Percentiles rank a stretch among this genome's conserved stretches.
Evolutionary conservation across 768 basidiomycete genomes (phyloP).

Genomic region (Boletales sp.): DNA sequence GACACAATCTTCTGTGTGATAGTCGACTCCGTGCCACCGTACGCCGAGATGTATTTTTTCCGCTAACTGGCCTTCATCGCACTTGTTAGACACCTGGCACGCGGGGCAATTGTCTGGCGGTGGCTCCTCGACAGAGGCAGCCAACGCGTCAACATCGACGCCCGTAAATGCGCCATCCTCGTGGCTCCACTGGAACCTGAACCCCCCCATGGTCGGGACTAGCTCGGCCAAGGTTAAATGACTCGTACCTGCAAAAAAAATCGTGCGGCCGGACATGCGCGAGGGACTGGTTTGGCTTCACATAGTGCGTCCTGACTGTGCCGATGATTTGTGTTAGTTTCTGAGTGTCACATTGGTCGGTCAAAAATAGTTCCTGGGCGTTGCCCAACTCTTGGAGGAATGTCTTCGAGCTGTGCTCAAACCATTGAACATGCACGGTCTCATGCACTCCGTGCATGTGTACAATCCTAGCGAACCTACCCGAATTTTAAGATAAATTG

Average conservation of each 20-base stretch:
- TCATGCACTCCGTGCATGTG: slow-evolving; percentile 43
- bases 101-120: slow-evolving; percentile 53
- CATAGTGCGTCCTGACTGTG: slow-evolving; percentile 45
- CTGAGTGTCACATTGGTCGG: slow-evolving; percentile 48
- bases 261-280: slow-evolving; percentile 32
- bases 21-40: slow-evolving; percentile 42
- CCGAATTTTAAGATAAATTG: not conserved
- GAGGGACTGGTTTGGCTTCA: slow-evolving; percentile 19
- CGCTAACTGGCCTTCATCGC: slow-evolving; percentile 29
- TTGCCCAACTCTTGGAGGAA: slow-evolving; percentile 58
- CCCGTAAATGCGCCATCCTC: slow-evolving; percentile 44
- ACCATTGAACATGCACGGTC: slow-evolving; percentile 67
- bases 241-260: slow-evolving; percentile 56
- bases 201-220: not conserved
- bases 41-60: slow-evolving; percentile 39
- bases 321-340: slow-evolving; percentile 40
- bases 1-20: slow-evolving; percentile 62
- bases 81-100: slow-evolving; percentile 38
- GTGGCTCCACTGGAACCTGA: slow-evolving; percentile 51
- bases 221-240: not conserved
- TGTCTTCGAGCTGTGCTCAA: slow-evolving; percentile 64
- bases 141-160: slow-evolving; percentile 29
- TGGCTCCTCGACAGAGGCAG: not conserved
- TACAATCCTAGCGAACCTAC: slow-evolving; percentile 68
- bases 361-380: slow-evolving; percentile 63